phyloP scores from a whole-genome alignment of 306 rosid species.

The Glycyrrhiza uralensis region DNA sequence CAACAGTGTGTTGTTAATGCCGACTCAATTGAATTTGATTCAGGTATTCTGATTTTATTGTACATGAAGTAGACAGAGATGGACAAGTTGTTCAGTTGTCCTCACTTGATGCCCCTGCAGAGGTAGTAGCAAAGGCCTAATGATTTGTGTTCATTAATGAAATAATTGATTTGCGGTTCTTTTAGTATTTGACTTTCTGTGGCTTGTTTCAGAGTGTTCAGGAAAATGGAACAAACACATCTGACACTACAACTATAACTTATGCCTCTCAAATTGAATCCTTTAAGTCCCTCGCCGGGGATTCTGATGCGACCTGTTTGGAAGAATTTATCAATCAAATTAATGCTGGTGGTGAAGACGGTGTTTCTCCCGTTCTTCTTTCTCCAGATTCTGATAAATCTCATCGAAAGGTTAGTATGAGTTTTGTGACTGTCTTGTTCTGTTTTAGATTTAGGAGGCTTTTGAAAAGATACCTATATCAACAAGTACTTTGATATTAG shows the following conservation, averaged over 20 bases:
- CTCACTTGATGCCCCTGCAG: constrained; percentile 59
- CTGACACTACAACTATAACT: constrained; percentile 32
- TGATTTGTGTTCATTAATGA: background rate
- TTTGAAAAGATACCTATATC: background rate
- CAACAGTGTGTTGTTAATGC: background rate
- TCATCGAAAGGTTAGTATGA: constrained; percentile 73
- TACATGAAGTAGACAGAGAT: constrained; percentile 80
- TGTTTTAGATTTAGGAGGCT: background rate
- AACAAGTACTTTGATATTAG: background rate
- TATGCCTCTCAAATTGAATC: constrained; percentile 67
- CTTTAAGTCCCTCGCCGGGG: constrained; percentile 72
- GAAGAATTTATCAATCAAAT: constrained; percentile 60
- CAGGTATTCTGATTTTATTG: constrained; percentile 94
- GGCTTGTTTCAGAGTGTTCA: constrained; percentile 40
- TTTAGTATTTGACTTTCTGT: background rate
- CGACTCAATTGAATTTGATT: constrained; percentile 22
- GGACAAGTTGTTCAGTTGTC: constrained; percentile 70
- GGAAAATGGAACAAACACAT: constrained; percentile 30
- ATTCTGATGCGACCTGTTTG: constrained; percentile 50
- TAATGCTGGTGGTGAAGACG: constrained; percentile 49
- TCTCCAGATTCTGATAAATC: constrained; percentile 76
- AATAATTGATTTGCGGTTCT: background rate
- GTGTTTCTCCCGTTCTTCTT: constrained; percentile 56
- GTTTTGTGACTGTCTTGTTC: background rate
- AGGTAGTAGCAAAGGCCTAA: constrained; percentile 16